A percentile compares a stretch with the other conserved stretches of the same genome.
Evolutionary conservation across 441 rosid genomes (phyloP).

Genomic region (Gossypium lobatum): DNA sequence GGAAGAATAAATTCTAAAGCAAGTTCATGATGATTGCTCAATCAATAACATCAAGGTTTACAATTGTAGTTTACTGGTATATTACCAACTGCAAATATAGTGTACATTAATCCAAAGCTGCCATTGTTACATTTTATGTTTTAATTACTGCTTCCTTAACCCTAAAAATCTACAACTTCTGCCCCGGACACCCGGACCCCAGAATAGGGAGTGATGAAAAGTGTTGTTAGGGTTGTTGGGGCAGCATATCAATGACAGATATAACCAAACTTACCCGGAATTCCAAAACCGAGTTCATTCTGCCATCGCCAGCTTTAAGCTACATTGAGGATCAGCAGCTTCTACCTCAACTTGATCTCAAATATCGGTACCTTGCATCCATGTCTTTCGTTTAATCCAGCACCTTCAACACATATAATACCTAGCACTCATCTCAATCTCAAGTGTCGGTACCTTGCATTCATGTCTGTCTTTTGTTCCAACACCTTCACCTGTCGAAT

Average conservation of each 20-base stretch:
- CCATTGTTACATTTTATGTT: neutral
- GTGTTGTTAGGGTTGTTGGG: neutral
- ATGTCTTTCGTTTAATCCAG: slow-evolving; percentile 5
- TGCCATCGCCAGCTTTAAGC: slow-evolving; percentile 27
- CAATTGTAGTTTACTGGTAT: neutral
- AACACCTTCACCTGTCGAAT: slow-evolving; percentile 16
- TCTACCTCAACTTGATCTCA: slow-evolving; percentile 50
- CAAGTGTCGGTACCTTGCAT: slow-evolving; percentile 19
- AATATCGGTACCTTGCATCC: slow-evolving; percentile 17
- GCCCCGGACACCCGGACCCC: neutral
- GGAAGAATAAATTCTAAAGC: neutral
- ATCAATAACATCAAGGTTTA: neutral
- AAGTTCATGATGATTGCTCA: neutral
- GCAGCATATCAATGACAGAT: neutral
- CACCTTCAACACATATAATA: slow-evolving; percentile 38
- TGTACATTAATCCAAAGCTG: neutral
- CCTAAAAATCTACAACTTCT: neutral
- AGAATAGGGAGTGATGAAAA: neutral
- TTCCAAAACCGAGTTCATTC: slow-evolving; percentile 22
- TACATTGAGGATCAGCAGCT: slow-evolving; percentile 38
- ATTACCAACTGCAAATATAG: neutral
- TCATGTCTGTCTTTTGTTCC: slow-evolving; percentile 8
- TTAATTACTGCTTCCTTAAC: neutral
- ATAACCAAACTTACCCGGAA: neutral
- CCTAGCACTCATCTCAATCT: slow-evolving; percentile 40